phyloP scores from a whole-genome alignment of 2,329 filamentous ascomycete genomes.

The Colletotrichum sp. region DNA sequence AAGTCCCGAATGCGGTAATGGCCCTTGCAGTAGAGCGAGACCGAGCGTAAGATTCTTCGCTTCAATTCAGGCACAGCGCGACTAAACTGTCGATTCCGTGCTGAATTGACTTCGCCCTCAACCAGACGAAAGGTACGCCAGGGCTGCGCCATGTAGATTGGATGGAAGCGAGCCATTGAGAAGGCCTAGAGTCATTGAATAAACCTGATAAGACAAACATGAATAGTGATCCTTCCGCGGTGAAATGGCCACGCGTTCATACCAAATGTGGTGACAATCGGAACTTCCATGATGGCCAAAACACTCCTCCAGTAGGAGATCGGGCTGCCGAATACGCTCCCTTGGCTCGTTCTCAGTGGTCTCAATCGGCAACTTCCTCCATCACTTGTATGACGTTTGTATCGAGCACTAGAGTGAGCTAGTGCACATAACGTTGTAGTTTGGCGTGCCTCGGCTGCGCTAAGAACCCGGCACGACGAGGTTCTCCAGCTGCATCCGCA shows the following conservation, averaged over 20 bases:
- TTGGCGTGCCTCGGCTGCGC: background rate
- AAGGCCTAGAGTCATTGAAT: background rate
- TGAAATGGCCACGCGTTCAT: background rate
- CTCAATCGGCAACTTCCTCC: background rate
- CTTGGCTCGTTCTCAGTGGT: background rate
- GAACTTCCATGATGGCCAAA: background rate
- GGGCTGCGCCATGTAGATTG: background rate
- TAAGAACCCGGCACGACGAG: background rate
- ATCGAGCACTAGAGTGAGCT: background rate
- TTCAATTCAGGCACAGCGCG: background rate
- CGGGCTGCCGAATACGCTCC: background rate
- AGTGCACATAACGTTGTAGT: background rate
- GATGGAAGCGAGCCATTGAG: background rate
- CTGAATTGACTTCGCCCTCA: background rate
- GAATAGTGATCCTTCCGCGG: background rate
- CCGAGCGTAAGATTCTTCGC: background rate
- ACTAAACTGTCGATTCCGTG: background rate
- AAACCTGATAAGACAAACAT: background rate
- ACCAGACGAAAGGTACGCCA: background rate
- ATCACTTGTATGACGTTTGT: background rate
- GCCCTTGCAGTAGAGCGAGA: background rate
- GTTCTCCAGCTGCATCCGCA: background rate
- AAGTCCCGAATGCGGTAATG: background rate
- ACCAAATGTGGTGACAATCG: background rate
- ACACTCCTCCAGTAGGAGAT: background rate